A percentile compares a stretch with the other conserved stretches of the same genome.
Evolutionary conservation across 805 yeast species (phyloP).

Genomic region (Saturnispora zaruensis): DNA sequence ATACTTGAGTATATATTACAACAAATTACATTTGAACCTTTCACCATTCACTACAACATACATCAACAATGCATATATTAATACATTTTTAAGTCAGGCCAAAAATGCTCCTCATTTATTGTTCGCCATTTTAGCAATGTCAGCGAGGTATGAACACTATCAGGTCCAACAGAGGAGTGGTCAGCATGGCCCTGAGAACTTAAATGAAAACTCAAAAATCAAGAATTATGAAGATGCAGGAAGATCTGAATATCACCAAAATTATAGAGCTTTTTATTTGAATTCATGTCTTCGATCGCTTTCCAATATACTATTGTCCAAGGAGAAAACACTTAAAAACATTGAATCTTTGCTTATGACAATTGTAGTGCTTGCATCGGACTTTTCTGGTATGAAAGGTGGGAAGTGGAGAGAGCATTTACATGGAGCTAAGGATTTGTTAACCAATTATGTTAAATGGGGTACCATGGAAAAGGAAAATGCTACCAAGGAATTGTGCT

Average conservation of each 20-base stretch:
- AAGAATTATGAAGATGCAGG: slow-evolving; percentile 5
- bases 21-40: slow-evolving; percentile 29
- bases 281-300: slow-evolving; percentile 57
- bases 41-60: slow-evolving; percentile 31
- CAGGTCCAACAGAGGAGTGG: slow-evolving; percentile 19
- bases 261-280: slow-evolving; percentile 50
- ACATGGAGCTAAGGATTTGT: slow-evolving; percentile 57
- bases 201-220: too few relatives aligned
- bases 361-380: slow-evolving; percentile 56
- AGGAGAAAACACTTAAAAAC: slow-evolving; percentile 36
- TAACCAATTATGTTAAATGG: slow-evolving; percentile 35
- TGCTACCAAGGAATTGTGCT: slow-evolving; percentile 17
- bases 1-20: slow-evolving; percentile 28
- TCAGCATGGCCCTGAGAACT: too few relatives aligned
- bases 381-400: slow-evolving; percentile 49
- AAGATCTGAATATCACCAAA: slow-evolving; percentile 39
- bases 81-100: slow-evolving; percentile 26
- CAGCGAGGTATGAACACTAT: slow-evolving; percentile 46
- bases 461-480: background rate
- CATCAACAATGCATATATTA: slow-evolving; percentile 27
- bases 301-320: slow-evolving; percentile 41
- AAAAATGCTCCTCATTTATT: slow-evolving; percentile 51
- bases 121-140: slow-evolving; percentile 64
- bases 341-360: slow-evolving; percentile 65
- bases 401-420: slow-evolving; percentile 64